Base-by-base conservation (phyloP, 306 rosid genomes). In the Citrullus colocynthis region DNA sequence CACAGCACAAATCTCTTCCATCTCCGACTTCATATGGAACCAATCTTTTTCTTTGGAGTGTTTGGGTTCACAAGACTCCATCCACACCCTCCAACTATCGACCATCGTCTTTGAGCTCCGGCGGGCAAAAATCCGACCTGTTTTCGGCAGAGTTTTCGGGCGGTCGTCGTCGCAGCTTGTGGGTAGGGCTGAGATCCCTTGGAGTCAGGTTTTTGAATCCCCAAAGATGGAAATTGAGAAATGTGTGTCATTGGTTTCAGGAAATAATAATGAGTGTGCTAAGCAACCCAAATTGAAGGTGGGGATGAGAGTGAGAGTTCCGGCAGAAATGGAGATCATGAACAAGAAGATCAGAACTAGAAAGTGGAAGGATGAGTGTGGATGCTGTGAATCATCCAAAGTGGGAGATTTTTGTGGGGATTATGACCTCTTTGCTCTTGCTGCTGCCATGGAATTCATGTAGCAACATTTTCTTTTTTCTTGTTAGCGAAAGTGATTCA, bases 41-140 rank as follows among this genome's bases (percentile, higher is more conserved):
- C 88, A 95, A 28, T 84, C 93, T 59, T 85, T 92, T 75, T 84
- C 75, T 37, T 65, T 95, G 78, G 97, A 89, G 42, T 95, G 99
- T 76, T 80, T 78, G 7, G 93, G 96, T 17, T 74, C 78, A 8
- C 75, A 77, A n/a, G 85, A 83, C 32, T 84, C 90, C 75, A 62
- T 90, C 73, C 83, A 85, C 7, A 78, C 36, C 49, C 87, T 95
- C 17, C 78, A 80, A 81, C 84, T 88, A 62, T 88, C 88, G 44
- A 90, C 64, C 39, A 78, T 92, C 20, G 86, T 86, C 14, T 83
- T 95, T 54, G 97, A 95, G 88, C 88, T 95, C 14, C 81, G 97
- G 78, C 85, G 83, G 79, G 85, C 87, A 80, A 90, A 79, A 83
- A 44, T 54, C 5, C 65, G 79, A 42, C 84, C 83, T 0, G 65